Base-by-base conservation (phyloP, 257 asterid species). In the Lycium ferocissimum region DNA sequence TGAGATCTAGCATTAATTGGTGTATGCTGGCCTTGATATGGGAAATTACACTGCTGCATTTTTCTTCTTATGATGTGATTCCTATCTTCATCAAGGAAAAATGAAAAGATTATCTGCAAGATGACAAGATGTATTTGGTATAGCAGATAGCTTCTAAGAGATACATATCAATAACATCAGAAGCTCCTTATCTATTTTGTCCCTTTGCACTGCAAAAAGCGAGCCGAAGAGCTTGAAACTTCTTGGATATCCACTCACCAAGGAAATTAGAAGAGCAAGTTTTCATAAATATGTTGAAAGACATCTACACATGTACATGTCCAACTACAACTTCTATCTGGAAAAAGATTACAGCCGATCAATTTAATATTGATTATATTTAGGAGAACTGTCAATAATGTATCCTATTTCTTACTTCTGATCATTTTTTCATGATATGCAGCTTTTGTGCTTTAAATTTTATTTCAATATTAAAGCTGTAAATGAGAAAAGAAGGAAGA, bases 1-100 rank as follows among this genome's bases (percentile, higher is more conserved):
- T 75, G n/a, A 51, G 20, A 76, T 76, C 82, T 76, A 14, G 47
- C 65, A 76, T 26, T 53, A 78, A 33, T 53, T 78, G 82, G 65
- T 53, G 5, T 8, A 33, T 26, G 33, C 47, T 51, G 82, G 2
- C 65, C 65, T 78, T 78, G 65, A 76, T 47, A 78, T 78, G 49
- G 17, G 45, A 53, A 51, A 78, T 33, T 51, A 33, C 65, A 14
- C 9, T 51, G 45, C 63, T 76, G 26, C 9, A 7, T 51, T 76
- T 76, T 51, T 12, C 65, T 26, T 76, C 82, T 26, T 76, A 14
- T 51, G 62, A 76, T 51, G 26, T 76, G 22, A 76, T 76, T 51
- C 62, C 81, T 0, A 20, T 47, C 81, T 53, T 49, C 43, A 49
- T 49, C 81, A 33, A 53, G 65, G 65, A 78, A 26, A 47, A 78